phyloP scores from a whole-genome alignment of 768 basidiomycete genomes.

The Neoboletus subvelutipes region DNA sequence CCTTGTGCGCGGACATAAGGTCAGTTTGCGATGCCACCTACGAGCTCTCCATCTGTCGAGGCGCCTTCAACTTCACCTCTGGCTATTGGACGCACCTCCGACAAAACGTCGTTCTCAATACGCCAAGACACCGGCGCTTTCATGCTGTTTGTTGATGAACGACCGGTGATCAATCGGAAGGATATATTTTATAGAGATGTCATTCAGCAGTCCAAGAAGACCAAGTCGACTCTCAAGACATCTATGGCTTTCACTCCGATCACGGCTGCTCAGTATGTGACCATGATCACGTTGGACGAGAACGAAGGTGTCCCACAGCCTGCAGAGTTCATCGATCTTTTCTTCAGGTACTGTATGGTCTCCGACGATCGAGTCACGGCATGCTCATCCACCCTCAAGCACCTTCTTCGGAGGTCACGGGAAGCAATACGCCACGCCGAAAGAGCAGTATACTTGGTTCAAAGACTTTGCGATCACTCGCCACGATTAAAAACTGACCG shows the following conservation, averaged over 20 bases:
- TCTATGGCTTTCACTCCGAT: constrained; percentile 2
- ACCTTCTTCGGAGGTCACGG: constrained; percentile 80
- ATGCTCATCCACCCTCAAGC: constrained; percentile 33
- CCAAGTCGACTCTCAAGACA: background rate
- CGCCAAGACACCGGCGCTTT: constrained; percentile 72
- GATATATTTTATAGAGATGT: constrained; percentile 65
- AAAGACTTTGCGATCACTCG: constrained; percentile 58
- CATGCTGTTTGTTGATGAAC: constrained; percentile 59
- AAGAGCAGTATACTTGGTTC: constrained; percentile 77
- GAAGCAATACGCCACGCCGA: constrained; percentile 62
- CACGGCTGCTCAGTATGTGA: background rate
- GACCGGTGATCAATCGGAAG: constrained; percentile 46
- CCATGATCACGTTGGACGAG: background rate
- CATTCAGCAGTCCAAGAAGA: constrained; percentile 5
- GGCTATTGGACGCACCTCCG: constrained; percentile 71
- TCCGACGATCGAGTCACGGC: background rate
- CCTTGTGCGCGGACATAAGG: constrained; percentile 54
- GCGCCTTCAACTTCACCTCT: constrained; percentile 57
- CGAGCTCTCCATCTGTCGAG: constrained; percentile 74
- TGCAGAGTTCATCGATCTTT: constrained; percentile 48
- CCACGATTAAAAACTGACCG: constrained; percentile 7
- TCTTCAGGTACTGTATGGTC: constrained; percentile 63
- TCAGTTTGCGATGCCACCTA: constrained; percentile 67
- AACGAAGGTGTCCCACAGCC: background rate
- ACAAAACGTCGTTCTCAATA: constrained; percentile 74